Evolutionary conservation across 345 rosid genomes (phyloP).

Genomic region (Citrus trifoliata): DNA sequence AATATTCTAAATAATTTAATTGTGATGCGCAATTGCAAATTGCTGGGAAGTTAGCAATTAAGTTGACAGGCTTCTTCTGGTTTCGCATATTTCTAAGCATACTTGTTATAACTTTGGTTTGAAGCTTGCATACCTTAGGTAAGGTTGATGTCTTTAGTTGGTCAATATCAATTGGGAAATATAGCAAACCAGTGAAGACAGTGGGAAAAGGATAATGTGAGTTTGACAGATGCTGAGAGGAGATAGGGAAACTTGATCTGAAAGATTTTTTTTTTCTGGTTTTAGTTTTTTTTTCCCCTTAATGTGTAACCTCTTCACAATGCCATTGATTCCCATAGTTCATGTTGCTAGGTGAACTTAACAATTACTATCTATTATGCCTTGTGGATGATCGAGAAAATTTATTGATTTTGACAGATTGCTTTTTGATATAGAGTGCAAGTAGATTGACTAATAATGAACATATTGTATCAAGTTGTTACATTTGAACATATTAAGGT

Average conservation of each 20-base stretch:
- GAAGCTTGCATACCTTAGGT: neutral
- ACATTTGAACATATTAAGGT: too few relatives aligned
- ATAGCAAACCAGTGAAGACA: neutral
- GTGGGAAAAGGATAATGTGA: neutral
- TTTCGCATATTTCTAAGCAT: neutral
- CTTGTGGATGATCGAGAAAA: neutral
- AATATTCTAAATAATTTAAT: neutral
- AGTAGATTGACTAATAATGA: neutral
- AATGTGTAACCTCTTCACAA: neutral
- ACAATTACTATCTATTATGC: neutral
- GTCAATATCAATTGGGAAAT: neutral
- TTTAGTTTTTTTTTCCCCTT: neutral
- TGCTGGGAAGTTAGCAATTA: constrained; percentile 6
- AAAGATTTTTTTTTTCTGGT: neutral
- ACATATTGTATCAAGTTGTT: neutral
- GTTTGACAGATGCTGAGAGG: neutral
- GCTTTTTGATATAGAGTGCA: neutral
- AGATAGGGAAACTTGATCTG: neutral
- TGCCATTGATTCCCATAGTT: neutral
- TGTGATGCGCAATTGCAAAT: neutral
- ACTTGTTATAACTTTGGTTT: neutral
- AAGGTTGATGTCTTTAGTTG: neutral
- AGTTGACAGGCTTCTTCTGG: neutral
- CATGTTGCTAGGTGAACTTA: neutral
- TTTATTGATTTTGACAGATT: too few relatives aligned